Evolutionary conservation across 2,329 filamentous ascomycete genomes (phyloP).

Genomic region (Pyricularia sp.): DNA sequence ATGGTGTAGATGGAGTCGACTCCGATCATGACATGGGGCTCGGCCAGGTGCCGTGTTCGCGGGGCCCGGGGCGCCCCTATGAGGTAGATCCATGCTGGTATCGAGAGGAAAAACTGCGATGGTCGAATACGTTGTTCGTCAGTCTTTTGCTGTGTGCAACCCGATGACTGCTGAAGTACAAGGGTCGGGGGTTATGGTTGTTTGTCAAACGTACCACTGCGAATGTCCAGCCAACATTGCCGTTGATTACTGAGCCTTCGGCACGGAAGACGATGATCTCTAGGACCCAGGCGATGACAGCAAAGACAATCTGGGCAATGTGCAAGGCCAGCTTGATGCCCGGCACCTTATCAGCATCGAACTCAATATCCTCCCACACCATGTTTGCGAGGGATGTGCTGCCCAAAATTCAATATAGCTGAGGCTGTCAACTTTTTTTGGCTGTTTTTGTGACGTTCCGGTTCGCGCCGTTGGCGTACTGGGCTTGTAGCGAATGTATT

Average conservation of each 20-base stretch:
- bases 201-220: conserved; percentile 40
- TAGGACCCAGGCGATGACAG: conserved; percentile 47
- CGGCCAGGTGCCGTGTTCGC: conserved; percentile 50
- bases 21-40: conserved; percentile 51
- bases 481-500: not conserved
- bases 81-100: conserved; percentile 56
- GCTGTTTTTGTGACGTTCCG: not conserved
- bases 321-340: conserved; percentile 49
- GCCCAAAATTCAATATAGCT: not conserved
- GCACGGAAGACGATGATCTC: conserved; percentile 50
- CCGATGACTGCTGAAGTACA: not conserved
- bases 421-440: not conserved
- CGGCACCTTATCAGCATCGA: conserved; percentile 45
- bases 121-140: not conserved
- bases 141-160: not conserved
- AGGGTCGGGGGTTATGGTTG: not conserved
- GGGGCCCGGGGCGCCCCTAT: conserved; percentile 55
- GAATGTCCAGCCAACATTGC: conserved; percentile 55
- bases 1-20: conserved; percentile 49
- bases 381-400: not conserved
- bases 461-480: not conserved
- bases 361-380: conserved; percentile 39
- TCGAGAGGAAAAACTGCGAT: conserved; percentile 49
- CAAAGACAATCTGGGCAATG: conserved; percentile 42
- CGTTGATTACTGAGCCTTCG: conserved; percentile 38